Conservation (phyloP, 148 eudicot species). For the Fagopyrum esculentum region DNA sequence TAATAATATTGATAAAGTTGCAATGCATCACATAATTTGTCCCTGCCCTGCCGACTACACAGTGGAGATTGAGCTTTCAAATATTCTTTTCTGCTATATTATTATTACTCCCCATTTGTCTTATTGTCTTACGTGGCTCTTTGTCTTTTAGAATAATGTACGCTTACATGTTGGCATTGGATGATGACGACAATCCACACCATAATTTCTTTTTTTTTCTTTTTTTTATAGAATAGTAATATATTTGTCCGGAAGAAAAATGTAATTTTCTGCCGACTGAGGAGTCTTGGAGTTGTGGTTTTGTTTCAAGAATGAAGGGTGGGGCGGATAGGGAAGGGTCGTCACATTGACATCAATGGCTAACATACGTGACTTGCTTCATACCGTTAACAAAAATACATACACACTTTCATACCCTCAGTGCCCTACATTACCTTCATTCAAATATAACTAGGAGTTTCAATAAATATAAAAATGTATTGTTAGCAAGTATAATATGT, state of each 20-base stretch:
- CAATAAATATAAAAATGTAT: no score
- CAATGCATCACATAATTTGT: neutral
- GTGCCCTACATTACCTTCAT: no score
- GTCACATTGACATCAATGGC: neutral
- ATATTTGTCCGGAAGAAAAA: neutral
- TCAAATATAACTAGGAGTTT: no score
- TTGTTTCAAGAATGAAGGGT: no score
- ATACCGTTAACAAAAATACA: no score
- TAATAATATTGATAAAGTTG: neutral
- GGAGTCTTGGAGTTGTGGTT: neutral
- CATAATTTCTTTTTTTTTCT: neutral
- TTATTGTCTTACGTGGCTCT: neutral
- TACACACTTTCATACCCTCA: no score
- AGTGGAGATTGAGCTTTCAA: neutral
- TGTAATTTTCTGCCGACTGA: constrained; percentile 5
- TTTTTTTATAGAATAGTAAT: neutral
- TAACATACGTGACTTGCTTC: no score
- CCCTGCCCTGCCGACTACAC: constrained; percentile 1
- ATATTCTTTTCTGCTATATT: neutral
- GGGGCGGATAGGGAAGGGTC: neutral
- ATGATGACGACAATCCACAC: neutral
- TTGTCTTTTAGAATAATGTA: neutral
- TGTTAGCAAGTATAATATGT: no score
- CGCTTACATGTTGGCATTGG: neutral
- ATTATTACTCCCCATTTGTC: neutral